Conservation (phyloP, 805 yeast species). For the Lipomyces japonicus region DNA sequence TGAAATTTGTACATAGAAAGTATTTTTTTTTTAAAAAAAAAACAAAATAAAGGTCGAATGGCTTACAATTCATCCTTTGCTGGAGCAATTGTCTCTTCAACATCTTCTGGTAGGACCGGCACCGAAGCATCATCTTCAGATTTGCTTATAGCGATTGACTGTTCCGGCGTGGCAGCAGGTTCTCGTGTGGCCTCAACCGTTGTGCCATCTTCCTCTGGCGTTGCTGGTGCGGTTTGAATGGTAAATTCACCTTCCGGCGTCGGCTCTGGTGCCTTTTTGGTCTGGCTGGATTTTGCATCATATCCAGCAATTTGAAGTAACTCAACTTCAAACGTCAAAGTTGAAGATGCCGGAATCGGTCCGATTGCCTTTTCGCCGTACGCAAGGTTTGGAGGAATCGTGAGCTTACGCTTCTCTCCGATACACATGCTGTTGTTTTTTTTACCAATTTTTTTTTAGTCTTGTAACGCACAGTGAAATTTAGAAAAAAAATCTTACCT, state of each 20-base stretch:
- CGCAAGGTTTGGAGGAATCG: slow-evolving; percentile 73
- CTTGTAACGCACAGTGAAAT: no score
- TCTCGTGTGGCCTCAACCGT: neutral
- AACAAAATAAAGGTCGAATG: no score
- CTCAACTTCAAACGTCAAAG: slow-evolving; percentile 64
- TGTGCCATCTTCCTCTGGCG: neutral
- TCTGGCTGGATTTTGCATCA: slow-evolving; percentile 5
- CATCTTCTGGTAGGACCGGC: neutral
- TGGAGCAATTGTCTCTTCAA: neutral
- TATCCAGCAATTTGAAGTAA: slow-evolving; percentile 48
- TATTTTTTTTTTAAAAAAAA: neutral
- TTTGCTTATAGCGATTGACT: neutral
- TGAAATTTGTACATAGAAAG: neutral
- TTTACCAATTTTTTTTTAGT: neutral
- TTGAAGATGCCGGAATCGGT: slow-evolving; percentile 74
- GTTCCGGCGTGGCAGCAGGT: neutral
- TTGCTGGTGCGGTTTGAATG: slow-evolving; percentile 1
- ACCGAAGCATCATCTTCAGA: neutral
- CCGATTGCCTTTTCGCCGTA: slow-evolving; percentile 56
- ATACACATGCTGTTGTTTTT: slow-evolving; percentile 58
- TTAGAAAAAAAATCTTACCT: slow-evolving; percentile 44
- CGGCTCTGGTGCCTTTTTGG: slow-evolving; percentile 1
- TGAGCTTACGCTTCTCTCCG: slow-evolving; percentile 77
- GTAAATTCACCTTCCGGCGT: slow-evolving; percentile 1
- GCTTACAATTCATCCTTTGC: slow-evolving; percentile 22